phyloP scores from a whole-genome alignment of 2,329 filamentous ascomycete genomes.

The Pseudogymnoascus pannorum region DNA sequence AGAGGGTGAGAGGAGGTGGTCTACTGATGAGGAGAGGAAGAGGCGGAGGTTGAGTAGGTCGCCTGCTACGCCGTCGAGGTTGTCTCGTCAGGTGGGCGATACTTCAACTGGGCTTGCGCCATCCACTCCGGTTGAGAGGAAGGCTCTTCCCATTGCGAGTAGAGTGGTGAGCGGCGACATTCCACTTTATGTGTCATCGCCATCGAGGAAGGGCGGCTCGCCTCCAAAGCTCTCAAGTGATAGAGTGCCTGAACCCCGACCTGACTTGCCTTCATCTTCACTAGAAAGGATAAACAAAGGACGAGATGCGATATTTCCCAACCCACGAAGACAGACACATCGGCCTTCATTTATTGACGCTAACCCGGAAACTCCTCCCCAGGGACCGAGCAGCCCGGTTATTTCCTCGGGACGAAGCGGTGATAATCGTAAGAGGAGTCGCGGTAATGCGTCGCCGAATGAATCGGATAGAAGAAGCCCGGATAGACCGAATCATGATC shows the following conservation, averaged over 20 bases:
- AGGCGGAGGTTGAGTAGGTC: not conserved
- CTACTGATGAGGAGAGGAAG: not conserved
- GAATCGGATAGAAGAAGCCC: not conserved
- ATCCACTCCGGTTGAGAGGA: not conserved
- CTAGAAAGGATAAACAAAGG: not conserved
- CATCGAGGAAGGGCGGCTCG: not conserved
- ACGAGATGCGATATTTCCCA: not conserved
- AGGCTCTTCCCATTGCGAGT: not conserved
- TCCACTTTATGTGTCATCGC: not conserved
- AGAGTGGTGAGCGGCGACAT: not conserved
- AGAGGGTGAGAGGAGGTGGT: not conserved
- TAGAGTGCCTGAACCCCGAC: not conserved
- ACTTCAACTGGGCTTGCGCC: not conserved
- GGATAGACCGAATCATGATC: not conserved
- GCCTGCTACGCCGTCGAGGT: not conserved
- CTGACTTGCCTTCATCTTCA: not conserved
- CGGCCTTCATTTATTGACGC: not conserved
- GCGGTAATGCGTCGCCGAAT: not conserved
- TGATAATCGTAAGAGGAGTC: not conserved
- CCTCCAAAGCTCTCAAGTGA: not conserved
- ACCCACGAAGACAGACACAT: not conserved
- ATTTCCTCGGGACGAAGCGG: not conserved
- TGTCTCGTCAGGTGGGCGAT: not conserved
- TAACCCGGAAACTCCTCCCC: not conserved
- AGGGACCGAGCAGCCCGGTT: not conserved